Evolutionary conservation across 371 early-diverging fungal genomes (phyloP).

Genomic region (Mucor sp.): DNA sequence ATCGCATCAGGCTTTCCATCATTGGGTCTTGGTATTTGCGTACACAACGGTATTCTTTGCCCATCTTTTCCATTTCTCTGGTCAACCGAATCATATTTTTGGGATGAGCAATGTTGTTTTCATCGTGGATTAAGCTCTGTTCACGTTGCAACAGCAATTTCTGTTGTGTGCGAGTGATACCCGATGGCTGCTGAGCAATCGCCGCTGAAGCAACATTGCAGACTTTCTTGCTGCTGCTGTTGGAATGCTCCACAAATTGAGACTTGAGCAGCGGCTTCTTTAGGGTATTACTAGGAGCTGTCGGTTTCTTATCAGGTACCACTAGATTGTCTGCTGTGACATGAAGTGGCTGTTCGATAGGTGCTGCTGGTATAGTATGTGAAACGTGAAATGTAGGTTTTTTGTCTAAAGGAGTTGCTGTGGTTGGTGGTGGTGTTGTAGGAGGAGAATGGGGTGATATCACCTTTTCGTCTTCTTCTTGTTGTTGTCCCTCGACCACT

Average conservation of each 20-base stretch:
- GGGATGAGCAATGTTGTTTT: slow-evolving; percentile 45
- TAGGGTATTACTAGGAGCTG: background rate
- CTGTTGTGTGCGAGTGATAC: slow-evolving; percentile 50
- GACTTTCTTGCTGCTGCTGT: background rate
- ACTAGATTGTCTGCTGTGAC: slow-evolving; percentile 18
- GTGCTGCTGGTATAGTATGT: slow-evolving; percentile 15
- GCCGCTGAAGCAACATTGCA: slow-evolving; percentile 11
- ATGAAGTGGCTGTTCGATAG: slow-evolving; percentile 14
- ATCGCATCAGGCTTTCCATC: slow-evolving; percentile 33
- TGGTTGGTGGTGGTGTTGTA: slow-evolving; percentile 10
- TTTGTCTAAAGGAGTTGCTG: slow-evolving; percentile 6
- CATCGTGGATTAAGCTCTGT: slow-evolving; percentile 44
- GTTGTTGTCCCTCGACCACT: background rate
- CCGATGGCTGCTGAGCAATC: slow-evolving; percentile 16
- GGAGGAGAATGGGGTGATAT: slow-evolving; percentile 13
- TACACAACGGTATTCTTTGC: slow-evolving; percentile 44
- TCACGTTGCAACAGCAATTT: slow-evolving; percentile 50
- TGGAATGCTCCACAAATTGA: slow-evolving; percentile 26
- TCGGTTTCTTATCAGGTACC: background rate
- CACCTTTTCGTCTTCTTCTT: background rate
- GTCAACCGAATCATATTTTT: slow-evolving; percentile 52
- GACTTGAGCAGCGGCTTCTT: slow-evolving; percentile 19
- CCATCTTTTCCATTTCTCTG: slow-evolving; percentile 46
- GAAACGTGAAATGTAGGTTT: slow-evolving; percentile 11
- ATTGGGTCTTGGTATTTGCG: slow-evolving; percentile 37